Evolutionary conservation across 805 yeast species (phyloP), one percentile per base, ranked within the genome.

Genomic region (Clavispora vitiphila): DNA sequence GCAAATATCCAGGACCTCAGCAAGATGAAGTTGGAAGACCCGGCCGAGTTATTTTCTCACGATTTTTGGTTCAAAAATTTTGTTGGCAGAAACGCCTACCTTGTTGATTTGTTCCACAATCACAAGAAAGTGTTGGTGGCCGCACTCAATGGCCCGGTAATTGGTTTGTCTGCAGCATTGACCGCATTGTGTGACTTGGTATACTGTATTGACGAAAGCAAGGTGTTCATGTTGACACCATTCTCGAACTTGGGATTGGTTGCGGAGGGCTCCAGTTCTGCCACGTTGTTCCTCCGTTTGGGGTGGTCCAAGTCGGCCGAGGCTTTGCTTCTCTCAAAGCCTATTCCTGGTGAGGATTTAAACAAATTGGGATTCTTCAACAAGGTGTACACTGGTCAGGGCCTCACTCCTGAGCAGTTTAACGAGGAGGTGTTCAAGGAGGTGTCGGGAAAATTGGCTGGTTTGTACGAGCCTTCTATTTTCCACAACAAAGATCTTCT

Each of bases 61-160:
- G 54, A 53, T 34, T 64, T 61, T 48, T 80, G 85, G 83, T 60
- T 78, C 37, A 64, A 71, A 40, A 66, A 67, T 47, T 83, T 84
- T 54, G 77, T 78, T n/a, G 76, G 88, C 4, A 77, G 88, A 54
- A 88, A 88, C 59, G 73, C 80, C 21, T 80, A 74, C 54, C 63
- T 88, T 41, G 81, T 93, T 4, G 76, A 80, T 48, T 68, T 82
- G 29, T 78, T 86, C 57, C 76, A 78, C 48, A 76, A 79, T 53
- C 96, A 88, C 62, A 63, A 72, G 8, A 88, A 88, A 58, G 69
- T 86, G 8, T 64, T 88, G 27, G 80, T 80, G 21, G 77, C 78
- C 34, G 90, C 88, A 3, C 69, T 88, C 43, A 88, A 88, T 57
- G 96, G 96, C 0, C 96, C 96, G 0, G 95, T 80, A 5, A 75